Conservation (phyloP, 73 alveolate genomes). For the Tetrahymena malaccensis region DNA sequence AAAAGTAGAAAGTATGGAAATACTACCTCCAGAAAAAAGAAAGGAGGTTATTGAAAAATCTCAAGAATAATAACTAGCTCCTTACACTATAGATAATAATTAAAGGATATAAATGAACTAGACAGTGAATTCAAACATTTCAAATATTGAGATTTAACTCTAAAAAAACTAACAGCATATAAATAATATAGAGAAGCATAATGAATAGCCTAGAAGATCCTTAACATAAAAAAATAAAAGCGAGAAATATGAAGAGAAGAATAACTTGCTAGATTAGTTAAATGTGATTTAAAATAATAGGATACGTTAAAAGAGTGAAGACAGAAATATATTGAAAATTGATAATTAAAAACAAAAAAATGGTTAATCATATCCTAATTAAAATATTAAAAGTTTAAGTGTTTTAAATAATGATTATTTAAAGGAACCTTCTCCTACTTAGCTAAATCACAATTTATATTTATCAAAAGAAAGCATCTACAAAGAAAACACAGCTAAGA, state of each 20-base stretch:
- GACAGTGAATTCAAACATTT: neutral
- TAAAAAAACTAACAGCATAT: neutral
- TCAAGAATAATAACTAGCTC: neutral
- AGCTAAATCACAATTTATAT: neutral
- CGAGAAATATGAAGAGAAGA: neutral
- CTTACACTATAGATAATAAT: neutral
- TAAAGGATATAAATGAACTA: neutral
- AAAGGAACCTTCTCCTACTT: neutral
- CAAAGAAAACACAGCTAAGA: neutral
- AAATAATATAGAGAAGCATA: neutral
- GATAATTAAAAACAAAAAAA: neutral
- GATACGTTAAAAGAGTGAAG: neutral
- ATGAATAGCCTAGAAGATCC: neutral
- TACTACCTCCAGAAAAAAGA: neutral
- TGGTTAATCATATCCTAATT: neutral
- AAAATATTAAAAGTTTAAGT: neutral
- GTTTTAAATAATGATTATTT: neutral
- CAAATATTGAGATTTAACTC: neutral
- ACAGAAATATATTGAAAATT: neutral
- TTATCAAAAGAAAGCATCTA: neutral
- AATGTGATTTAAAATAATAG: neutral
- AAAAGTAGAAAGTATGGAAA: neutral
- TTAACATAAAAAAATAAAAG: neutral
- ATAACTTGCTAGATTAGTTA: neutral
- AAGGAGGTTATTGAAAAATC: neutral